phyloP scores from a whole-genome alignment of 2,329 filamentous ascomycete genomes.

The Amesomyces nigricolor region DNA sequence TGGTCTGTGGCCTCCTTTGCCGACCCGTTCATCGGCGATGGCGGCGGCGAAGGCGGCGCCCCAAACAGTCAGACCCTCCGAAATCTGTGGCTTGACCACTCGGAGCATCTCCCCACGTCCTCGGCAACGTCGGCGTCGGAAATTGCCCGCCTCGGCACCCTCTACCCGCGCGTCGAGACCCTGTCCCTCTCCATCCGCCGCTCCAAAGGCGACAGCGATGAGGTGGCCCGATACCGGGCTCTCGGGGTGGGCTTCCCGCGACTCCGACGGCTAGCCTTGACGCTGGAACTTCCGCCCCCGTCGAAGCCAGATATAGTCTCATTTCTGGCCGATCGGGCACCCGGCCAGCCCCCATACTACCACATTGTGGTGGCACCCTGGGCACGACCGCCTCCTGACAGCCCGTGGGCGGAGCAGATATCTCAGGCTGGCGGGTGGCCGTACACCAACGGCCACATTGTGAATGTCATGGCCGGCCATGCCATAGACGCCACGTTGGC shows the following conservation, averaged over 20 bases:
- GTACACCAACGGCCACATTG: not conserved
- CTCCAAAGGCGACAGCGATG: not conserved
- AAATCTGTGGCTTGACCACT: conserved; percentile 4
- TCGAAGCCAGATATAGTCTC: too few species aligned
- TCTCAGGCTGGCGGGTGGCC: not conserved
- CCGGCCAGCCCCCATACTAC: not conserved
- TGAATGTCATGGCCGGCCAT: not conserved
- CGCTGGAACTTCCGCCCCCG: not conserved
- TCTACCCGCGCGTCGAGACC: not conserved
- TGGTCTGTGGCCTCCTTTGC: conserved; percentile 3
- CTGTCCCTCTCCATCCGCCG: conserved; percentile 1
- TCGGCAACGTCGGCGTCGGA: not conserved
- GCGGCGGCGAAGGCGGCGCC: not conserved
- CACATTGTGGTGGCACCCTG: not conserved
- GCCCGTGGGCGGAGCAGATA: not conserved
- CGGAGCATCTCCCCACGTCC: not conserved
- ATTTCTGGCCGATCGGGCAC: too few species aligned
- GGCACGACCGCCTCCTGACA: not conserved
- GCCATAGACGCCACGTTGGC: not conserved
- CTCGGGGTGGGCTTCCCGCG: not conserved
- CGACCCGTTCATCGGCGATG: not conserved
- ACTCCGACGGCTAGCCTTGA: conserved; percentile 1
- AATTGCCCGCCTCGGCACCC: not conserved
- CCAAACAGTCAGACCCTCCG: not conserved
- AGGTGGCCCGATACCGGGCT: not conserved